Conservation (phyloP, 352 stramenopile species). For the Plasmopara muralis region DNA sequence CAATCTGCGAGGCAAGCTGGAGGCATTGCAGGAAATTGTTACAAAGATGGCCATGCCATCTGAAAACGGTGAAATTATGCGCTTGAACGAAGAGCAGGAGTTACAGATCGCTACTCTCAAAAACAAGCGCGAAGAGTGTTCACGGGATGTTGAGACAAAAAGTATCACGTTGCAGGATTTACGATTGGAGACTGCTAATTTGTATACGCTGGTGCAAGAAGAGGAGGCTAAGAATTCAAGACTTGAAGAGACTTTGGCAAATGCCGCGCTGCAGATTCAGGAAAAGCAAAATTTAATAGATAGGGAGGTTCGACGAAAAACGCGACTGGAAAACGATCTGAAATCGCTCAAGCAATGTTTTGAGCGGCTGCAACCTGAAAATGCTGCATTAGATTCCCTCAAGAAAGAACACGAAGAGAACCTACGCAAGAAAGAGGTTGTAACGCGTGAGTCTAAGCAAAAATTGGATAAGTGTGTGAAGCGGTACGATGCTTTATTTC, state of each 20-base stretch:
- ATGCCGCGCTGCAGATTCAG: conserved; percentile 35
- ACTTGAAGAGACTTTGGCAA: conserved; percentile 48
- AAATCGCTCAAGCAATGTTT: conserved; percentile 64
- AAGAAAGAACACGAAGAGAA: conserved; percentile 57
- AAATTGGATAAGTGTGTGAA: conserved; percentile 87
- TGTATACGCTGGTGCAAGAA: conserved; percentile 54
- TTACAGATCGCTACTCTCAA: conserved; percentile 63
- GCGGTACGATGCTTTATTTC: conserved; percentile 80
- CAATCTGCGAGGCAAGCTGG: conserved; percentile 51
- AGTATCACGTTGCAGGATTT: conserved; percentile 58
- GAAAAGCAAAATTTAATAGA: conserved; percentile 60
- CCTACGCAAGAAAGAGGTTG: conserved; percentile 56
- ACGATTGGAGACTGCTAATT: conserved; percentile 53
- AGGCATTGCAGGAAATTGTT: conserved; percentile 56
- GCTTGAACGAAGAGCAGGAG: conserved; percentile 69
- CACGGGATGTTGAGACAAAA: conserved; percentile 66
- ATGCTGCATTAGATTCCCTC: conserved; percentile 32
- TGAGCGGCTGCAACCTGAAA: conserved; percentile 38
- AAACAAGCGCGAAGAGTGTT: conserved; percentile 57
- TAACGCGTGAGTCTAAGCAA: conserved; percentile 72
- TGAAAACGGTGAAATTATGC: conserved; percentile 29
- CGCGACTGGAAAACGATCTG: conserved; percentile 57
- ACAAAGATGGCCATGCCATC: conserved; percentile 46
- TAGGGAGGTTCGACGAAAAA: conserved; percentile 58
- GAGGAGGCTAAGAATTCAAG: conserved; percentile 55